Evolutionary conservation across 352 stramenopile species (phyloP).

Genomic region (Phytopythium mirpurense): DNA sequence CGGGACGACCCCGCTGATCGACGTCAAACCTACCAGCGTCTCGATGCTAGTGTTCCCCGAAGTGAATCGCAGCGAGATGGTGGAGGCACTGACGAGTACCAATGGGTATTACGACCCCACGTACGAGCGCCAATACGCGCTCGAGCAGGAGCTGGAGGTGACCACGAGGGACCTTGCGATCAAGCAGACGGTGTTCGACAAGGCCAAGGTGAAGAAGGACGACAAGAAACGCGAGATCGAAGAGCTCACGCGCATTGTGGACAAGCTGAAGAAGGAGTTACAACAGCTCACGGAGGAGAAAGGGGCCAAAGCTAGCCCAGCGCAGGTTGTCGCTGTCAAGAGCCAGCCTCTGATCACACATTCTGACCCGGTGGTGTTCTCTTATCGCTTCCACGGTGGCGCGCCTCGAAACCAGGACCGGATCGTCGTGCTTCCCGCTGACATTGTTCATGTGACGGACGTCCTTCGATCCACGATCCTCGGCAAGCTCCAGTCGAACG

Average conservation of each 20-base stretch:
- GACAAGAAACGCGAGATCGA: slow-evolving; percentile 15
- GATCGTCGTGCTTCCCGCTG: slow-evolving; percentile 40
- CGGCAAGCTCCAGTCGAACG: slow-evolving; percentile 41
- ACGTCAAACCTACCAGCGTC: slow-evolving; percentile 37
- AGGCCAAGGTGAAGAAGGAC: slow-evolving; percentile 16
- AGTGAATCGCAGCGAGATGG: slow-evolving; percentile 14
- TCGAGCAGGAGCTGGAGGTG: slow-evolving; percentile 38
- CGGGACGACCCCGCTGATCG: slow-evolving; percentile 49
- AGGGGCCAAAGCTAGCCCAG: neutral
- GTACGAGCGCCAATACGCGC: slow-evolving; percentile 14
- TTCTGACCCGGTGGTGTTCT: slow-evolving; percentile 21
- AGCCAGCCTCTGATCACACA: slow-evolving; percentile 10
- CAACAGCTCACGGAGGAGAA: neutral
- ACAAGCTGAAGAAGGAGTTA: slow-evolving; percentile 11
- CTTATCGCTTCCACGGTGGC: slow-evolving; percentile 26
- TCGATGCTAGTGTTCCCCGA: slow-evolving; percentile 29
- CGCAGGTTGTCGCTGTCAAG: neutral
- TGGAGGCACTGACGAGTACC: slow-evolving; percentile 10
- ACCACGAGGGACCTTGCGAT: slow-evolving; percentile 15
- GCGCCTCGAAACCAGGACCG: slow-evolving; percentile 17
- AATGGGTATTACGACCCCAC: slow-evolving; percentile 22
- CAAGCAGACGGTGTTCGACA: slow-evolving; percentile 3
- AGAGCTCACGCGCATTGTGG: slow-evolving; percentile 8
- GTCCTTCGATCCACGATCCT: slow-evolving; percentile 40
- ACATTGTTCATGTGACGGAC: slow-evolving; percentile 40